These are phyloP conservation scores for Agaricus blazei DNA, from an alignment of 768 basidiomycete genomes.

Conservation along the genomic window DNA sequence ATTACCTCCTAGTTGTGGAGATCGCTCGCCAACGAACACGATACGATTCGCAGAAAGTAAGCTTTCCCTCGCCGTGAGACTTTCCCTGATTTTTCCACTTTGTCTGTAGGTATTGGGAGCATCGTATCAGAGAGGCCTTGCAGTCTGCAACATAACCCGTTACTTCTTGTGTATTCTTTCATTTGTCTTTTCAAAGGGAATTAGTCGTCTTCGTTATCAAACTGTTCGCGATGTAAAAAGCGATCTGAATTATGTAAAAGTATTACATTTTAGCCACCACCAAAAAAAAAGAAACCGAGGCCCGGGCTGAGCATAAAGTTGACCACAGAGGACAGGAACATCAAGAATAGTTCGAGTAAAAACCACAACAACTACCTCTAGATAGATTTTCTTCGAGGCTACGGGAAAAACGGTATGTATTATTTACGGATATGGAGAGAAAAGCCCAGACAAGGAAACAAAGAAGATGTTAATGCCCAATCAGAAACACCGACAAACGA, in stretches of 20 bases:
- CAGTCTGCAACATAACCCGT: constrained; percentile 6
- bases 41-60: constrained; percentile 74
- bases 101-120: constrained; percentile 68
- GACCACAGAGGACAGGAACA: not conserved
- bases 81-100: constrained; percentile 8
- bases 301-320: not conserved
- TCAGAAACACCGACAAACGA: not conserved
- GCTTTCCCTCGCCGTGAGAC: constrained; percentile 1
- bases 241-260: constrained; percentile 2
- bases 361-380: not conserved
- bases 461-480: not conserved
- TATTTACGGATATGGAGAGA: not conserved
- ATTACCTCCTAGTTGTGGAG: constrained; percentile 54
- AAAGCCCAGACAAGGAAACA: not conserved
- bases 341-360: not conserved
- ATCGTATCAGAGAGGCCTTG: constrained; percentile 54
- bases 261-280: constrained; percentile 8
- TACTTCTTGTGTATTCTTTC: not conserved
- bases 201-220: not conserved
- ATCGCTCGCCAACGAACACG: constrained; percentile 61
- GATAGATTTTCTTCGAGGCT: not conserved
- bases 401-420: not conserved
- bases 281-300: not conserved
- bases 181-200: not conserved
- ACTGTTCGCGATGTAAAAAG: not conserved